These are phyloP conservation scores for Uronychia setigera DNA, from an alignment of 73 alveolate species.

Conservation along the genomic window DNA sequence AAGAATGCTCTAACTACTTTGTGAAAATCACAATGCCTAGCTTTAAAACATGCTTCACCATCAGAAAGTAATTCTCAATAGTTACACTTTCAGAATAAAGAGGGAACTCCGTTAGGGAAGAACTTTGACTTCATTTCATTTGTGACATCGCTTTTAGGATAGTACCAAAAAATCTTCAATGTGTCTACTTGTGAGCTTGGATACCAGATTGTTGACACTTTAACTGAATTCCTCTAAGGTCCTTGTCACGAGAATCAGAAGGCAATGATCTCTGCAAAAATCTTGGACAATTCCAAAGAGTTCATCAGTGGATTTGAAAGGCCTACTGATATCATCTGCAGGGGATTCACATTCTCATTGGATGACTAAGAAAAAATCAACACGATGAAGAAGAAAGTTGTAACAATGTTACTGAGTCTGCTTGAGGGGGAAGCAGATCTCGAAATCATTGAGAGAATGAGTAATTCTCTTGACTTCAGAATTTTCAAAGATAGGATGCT, in stretches of 20 bases:
- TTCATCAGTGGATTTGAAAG: slow-evolving; percentile 21
- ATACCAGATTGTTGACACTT: slow-evolving; percentile 59
- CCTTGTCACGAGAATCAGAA: slow-evolving; percentile 77
- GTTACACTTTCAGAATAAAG: slow-evolving; percentile 28
- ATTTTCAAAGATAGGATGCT: slow-evolving; percentile 29
- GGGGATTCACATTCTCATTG: slow-evolving; percentile 2
- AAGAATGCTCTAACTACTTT: slow-evolving; percentile 64
- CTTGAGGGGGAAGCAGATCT: slow-evolving; percentile 42
- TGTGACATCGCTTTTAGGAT: slow-evolving; percentile 37
- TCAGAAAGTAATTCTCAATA: slow-evolving; percentile 67
- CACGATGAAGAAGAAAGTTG: slow-evolving; percentile 18
- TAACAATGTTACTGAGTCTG: slow-evolving; percentile 27
- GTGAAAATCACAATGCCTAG: slow-evolving; percentile 75
- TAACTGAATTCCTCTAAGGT: slow-evolving; percentile 76
- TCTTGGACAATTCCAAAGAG: slow-evolving; percentile 36
- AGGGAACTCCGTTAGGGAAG: slow-evolving; percentile 47
- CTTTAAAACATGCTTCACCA: slow-evolving; percentile 55
- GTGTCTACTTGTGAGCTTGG: slow-evolving; percentile 43
- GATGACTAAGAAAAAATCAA: slow-evolving; percentile 18
- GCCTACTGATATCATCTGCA: slow-evolving; percentile 7
- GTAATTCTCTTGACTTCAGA: slow-evolving; percentile 19
- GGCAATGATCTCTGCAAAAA: slow-evolving; percentile 65
- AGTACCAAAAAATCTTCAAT: slow-evolving; percentile 39
- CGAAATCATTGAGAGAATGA: slow-evolving; percentile 26
- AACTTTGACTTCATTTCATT: slow-evolving; percentile 46